Percentiles rank a stretch among this genome's conserved stretches.
Conservation (phyloP, 1,139 yeast species). For the Suhomyces bolitotheri region DNA sequence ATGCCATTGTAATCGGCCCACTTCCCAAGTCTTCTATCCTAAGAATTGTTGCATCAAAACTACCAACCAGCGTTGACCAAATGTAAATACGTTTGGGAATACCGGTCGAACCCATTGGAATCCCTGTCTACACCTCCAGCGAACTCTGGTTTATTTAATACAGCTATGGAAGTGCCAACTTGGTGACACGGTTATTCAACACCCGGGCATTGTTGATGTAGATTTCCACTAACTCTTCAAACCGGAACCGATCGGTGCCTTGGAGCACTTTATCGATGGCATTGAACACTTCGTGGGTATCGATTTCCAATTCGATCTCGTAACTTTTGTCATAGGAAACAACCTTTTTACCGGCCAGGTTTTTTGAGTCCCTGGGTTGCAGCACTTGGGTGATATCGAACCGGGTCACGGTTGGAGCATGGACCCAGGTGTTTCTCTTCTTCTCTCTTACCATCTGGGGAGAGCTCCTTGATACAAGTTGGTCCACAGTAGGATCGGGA, state of each 20-base stretch:
- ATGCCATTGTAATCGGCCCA: too few species aligned
- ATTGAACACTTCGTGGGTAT: slow-evolving; percentile 58
- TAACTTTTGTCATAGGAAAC: slow-evolving; percentile 42
- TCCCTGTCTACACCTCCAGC: too few species aligned
- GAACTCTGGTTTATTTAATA: too few species aligned
- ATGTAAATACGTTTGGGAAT: too few species aligned
- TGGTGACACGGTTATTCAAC: slow-evolving; percentile 48
- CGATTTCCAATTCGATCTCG: slow-evolving; percentile 77
- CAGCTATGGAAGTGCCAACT: slow-evolving; percentile 33
- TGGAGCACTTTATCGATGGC: slow-evolving; percentile 56
- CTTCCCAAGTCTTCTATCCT: too few species aligned
- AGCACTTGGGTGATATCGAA: slow-evolving; percentile 69
- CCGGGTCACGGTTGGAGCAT: slow-evolving; percentile 66
- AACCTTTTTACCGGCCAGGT: slow-evolving; percentile 40
- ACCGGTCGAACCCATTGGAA: too few species aligned
- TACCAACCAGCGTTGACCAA: too few species aligned
- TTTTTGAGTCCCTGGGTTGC: slow-evolving; percentile 47
- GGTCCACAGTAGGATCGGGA: slow-evolving; percentile 51
- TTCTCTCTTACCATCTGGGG: slow-evolving; percentile 61
- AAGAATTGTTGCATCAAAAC: too few species aligned
- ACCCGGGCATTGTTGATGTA: slow-evolving; percentile 68
- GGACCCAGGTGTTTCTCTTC: slow-evolving; percentile 63
- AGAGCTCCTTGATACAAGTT: slow-evolving; percentile 36
- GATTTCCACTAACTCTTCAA: slow-evolving; percentile 70
- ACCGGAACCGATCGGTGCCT: slow-evolving; percentile 59